phyloP scores from a whole-genome alignment of 768 basidiomycete genomes.

The Butyriboletus loyo region DNA sequence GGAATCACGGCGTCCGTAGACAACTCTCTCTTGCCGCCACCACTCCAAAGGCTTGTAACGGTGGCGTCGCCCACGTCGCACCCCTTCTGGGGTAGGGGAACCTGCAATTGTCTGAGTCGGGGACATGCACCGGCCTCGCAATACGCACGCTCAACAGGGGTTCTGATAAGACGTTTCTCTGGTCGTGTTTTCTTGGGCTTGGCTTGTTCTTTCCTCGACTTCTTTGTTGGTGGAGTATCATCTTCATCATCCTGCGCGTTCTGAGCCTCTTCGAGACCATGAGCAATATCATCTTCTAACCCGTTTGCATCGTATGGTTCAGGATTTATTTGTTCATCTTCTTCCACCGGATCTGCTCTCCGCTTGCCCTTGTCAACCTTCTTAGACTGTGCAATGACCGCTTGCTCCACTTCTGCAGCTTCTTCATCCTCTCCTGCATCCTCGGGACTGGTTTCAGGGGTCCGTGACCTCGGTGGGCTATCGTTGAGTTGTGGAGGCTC shows the following conservation, averaged over 20 bases:
- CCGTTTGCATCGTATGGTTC: slow-evolving; percentile 23
- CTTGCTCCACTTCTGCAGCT: slow-evolving; percentile 32
- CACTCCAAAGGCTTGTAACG: slow-evolving; percentile 76
- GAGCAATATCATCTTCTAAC: slow-evolving; percentile 43
- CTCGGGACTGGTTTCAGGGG: slow-evolving; percentile 49
- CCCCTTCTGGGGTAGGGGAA: slow-evolving; percentile 38
- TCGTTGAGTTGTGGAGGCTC: slow-evolving; percentile 21
- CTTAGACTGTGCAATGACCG: slow-evolving; percentile 22
- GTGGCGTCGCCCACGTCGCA: slow-evolving; percentile 69
- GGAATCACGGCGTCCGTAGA: slow-evolving; percentile 66
- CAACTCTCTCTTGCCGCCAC: slow-evolving; percentile 91
- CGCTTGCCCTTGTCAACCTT: slow-evolving; percentile 41
- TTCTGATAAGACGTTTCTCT: slow-evolving; percentile 17
- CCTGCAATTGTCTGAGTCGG: slow-evolving; percentile 17
- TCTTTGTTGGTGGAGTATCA: slow-evolving; percentile 27
- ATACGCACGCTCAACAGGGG: slow-evolving; percentile 26
- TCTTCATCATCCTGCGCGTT: slow-evolving; percentile 52
- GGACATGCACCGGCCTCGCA: neutral
- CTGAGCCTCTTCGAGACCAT: slow-evolving; percentile 42
- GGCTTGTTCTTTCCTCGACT: slow-evolving; percentile 26
- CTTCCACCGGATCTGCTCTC: slow-evolving; percentile 27
- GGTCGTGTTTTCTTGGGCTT: slow-evolving; percentile 27
- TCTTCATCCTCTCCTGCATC: slow-evolving; percentile 31
- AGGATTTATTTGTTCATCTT: slow-evolving; percentile 3
- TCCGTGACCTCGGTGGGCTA: slow-evolving; percentile 40